Evolutionary conservation across 2,329 filamentous ascomycete species (phyloP).

Genomic region (Cephalotrichum gorgonifer): DNA sequence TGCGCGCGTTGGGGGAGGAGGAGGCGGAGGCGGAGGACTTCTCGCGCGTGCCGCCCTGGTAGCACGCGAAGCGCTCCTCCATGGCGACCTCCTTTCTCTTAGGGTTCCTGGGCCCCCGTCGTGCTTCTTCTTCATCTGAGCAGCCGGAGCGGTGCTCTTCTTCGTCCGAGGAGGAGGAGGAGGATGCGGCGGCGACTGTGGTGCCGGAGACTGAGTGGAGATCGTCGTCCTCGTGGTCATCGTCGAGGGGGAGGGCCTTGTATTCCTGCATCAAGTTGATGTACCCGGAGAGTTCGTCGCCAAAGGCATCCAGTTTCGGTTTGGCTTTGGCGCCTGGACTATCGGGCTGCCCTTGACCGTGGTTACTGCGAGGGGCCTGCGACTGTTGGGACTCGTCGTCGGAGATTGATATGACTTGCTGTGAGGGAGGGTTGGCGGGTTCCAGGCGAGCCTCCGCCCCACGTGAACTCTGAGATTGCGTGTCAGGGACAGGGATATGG

Average conservation of each 20-base stretch:
- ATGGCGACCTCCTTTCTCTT: conserved; percentile 20
- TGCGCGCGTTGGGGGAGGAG: conserved; percentile 61
- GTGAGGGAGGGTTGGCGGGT: not conserved
- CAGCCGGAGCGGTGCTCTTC: conserved; percentile 9
- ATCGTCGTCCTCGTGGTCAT: conserved; percentile 36
- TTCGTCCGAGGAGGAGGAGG: conserved; percentile 10
- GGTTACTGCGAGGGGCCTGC: not conserved
- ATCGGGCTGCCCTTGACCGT: not conserved
- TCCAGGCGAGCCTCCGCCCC: not conserved
- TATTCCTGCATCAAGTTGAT: conserved; percentile 54
- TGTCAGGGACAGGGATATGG: conserved; percentile 24
- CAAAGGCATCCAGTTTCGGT: conserved; percentile 8
- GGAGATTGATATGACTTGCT: not conserved
- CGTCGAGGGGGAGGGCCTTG: conserved; percentile 46
- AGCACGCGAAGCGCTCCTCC: conserved; percentile 44
- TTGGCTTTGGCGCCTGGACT: not conserved
- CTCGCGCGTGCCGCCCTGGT: conserved; percentile 37
- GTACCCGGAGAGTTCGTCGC: conserved; percentile 51
- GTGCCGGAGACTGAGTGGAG: conserved; percentile 7
- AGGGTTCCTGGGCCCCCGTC: conserved; percentile 10
- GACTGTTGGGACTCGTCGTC: not conserved
- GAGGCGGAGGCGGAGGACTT: conserved; percentile 20
- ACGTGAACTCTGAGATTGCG: conserved; percentile 17
- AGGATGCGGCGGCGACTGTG: conserved; percentile 6
- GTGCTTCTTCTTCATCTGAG: conserved; percentile 11